These are phyloP conservation scores for Plantago lanceolata DNA, from an alignment of 305 asterid genomes.

Conservation along the genomic window DNA sequence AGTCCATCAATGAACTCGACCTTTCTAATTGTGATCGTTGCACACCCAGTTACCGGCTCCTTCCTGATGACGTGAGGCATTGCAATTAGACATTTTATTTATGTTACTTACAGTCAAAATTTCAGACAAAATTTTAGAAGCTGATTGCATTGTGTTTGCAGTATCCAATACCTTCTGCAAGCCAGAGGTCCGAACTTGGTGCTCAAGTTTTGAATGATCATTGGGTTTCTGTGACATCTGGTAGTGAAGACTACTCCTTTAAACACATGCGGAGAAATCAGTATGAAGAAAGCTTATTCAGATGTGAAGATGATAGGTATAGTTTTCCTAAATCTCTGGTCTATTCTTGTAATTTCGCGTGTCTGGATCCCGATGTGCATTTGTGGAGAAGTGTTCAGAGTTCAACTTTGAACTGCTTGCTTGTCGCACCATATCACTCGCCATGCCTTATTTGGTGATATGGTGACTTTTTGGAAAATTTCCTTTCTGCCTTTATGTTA, in stretches of 20 bases:
- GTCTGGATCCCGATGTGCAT: background rate
- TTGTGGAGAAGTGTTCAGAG: background rate
- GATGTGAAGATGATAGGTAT: constrained; percentile 99
- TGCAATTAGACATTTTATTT: constrained; percentile 9
- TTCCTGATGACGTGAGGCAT: constrained; percentile 88
- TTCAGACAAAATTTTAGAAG: constrained; percentile 5
- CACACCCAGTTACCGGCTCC: constrained; percentile 97
- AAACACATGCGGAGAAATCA: constrained; percentile 97
- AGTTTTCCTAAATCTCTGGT: constrained; percentile 6
- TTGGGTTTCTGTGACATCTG: constrained; percentile 99
- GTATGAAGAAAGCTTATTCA: constrained; percentile 94
- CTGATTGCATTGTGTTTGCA: constrained; percentile 32
- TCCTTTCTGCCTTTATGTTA: no score
- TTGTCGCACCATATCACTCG: background rate
- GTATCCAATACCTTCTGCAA: constrained; percentile 85
- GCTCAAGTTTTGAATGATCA: constrained; percentile 80
- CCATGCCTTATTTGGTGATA: no score
- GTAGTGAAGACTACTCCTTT: constrained; percentile 99
- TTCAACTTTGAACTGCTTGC: background rate
- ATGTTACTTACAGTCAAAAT: constrained; percentile 4
- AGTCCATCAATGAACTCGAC: constrained; percentile 98
- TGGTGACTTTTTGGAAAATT: no score
- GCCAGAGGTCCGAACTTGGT: constrained; percentile 92
- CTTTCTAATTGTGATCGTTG: constrained; percentile 80
- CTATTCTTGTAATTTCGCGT: constrained; percentile 5